Evolutionary conservation across 495 filamentous ascomycete species (phyloP).

Genomic region (Xylaria acuta): DNA sequence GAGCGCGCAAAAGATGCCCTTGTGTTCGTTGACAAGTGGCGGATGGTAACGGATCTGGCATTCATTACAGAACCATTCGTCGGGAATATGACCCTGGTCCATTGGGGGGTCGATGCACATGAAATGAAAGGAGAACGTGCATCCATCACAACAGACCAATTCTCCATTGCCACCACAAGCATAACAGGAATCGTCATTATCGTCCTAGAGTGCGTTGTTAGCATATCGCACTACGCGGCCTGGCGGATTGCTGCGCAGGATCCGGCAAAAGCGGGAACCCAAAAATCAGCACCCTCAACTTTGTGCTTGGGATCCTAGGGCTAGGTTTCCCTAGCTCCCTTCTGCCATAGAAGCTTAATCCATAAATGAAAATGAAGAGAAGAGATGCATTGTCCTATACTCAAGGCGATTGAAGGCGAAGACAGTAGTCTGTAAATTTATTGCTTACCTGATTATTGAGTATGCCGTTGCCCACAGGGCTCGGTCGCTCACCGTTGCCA

Average conservation of each 20-base stretch:
- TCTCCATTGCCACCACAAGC: constrained; percentile 82
- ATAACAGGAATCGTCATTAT: constrained; percentile 88
- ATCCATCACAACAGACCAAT: constrained; percentile 91
- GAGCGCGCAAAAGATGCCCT: constrained; percentile 62
- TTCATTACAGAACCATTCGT: constrained; percentile 83
- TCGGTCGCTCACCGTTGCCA: constrained; percentile 56
- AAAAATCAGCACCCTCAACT: constrained; percentile 33
- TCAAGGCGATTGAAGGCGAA: not conserved
- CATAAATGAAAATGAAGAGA: not conserved
- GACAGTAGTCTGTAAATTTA: not conserved
- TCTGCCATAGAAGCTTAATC: not conserved
- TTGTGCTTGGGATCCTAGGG: constrained; percentile 32
- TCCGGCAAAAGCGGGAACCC: constrained; percentile 38
- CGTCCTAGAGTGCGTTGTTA: constrained; percentile 57
- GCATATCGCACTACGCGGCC: constrained; percentile 23
- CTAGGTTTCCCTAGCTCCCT: constrained; percentile 27
- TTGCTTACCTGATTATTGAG: constrained; percentile 51
- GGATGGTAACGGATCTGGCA: constrained; percentile 59
- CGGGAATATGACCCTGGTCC: constrained; percentile 66
- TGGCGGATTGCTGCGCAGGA: constrained; percentile 25
- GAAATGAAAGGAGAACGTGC: constrained; percentile 85
- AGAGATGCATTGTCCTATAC: not conserved
- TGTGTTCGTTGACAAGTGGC: constrained; percentile 46
- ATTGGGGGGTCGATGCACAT: constrained; percentile 82
- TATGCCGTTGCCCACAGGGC: constrained; percentile 53